Evolutionary conservation across 352 stramenopile species (phyloP).

Genomic region (Phytopythium litorale): DNA sequence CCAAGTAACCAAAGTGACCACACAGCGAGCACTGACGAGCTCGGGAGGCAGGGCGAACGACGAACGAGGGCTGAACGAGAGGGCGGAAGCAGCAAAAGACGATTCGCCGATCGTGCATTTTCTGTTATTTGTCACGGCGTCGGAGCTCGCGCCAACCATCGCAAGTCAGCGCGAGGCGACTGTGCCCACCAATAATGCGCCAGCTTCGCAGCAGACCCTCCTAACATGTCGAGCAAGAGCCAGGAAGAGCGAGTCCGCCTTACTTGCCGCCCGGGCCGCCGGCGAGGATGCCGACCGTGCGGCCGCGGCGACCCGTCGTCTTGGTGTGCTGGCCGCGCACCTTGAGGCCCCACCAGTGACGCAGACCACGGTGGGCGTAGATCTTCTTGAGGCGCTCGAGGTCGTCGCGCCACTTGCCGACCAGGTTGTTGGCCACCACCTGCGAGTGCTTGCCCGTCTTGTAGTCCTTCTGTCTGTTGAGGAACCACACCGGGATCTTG

Average conservation of each 20-base stretch:
- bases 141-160: conserved; percentile 6
- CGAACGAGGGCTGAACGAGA: background rate
- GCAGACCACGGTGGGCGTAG: conserved; percentile 98
- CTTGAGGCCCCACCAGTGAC: conserved; percentile 99
- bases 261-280: conserved; percentile 58
- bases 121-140: conserved; percentile 7
- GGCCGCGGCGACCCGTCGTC: conserved; percentile 96
- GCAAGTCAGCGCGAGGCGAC: conserved; percentile 6
- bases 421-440: conserved; percentile 97
- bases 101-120: conserved; percentile 9
- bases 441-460: conserved; percentile 99
- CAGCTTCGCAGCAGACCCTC: conserved; percentile 8
- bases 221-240: conserved; percentile 7
- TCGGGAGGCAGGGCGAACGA: background rate
- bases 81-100: conserved; percentile 9
- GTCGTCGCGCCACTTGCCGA: conserved; percentile 98
- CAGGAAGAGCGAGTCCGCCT: conserved; percentile 11
- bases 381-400: conserved; percentile 99
- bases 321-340: conserved; percentile 99
- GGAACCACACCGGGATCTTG: conserved; percentile 99
- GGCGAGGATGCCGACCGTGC: conserved; percentile 76
- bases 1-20: background rate
- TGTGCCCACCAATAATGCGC: conserved; percentile 7
- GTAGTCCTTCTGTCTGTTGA: conserved; percentile 99
- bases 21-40: background rate